phyloP scores from a whole-genome alignment of 2,329 filamentous ascomycete species.

The Neofusicoccum cordaticola region DNA sequence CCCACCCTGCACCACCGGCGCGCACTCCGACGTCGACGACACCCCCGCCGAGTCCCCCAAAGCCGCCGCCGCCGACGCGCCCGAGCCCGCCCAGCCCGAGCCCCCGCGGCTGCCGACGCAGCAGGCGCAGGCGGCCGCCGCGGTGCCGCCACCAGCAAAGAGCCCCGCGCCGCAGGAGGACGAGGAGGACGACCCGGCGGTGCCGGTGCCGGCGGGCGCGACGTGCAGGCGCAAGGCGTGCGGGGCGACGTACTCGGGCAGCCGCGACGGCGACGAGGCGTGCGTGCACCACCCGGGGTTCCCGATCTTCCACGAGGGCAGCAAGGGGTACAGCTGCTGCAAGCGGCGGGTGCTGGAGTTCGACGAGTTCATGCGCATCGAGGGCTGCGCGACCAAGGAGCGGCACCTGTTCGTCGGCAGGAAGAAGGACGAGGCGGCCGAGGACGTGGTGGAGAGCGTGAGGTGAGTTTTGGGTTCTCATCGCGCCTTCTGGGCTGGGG shows the following conservation, averaged over 20 bases:
- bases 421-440: slow-evolving; percentile 58
- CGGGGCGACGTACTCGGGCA: slow-evolving; percentile 43
- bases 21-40: slow-evolving; percentile 84
- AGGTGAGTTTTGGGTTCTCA: slow-evolving; percentile 47
- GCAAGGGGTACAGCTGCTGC: slow-evolving; percentile 96
- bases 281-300: slow-evolving; percentile 87
- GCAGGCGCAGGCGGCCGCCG: neutral
- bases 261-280: slow-evolving; percentile 61
- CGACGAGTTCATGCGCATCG: slow-evolving; percentile 95
- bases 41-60: slow-evolving; percentile 51
- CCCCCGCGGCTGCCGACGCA: slow-evolving; percentile 25
- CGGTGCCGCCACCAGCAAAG: neutral
- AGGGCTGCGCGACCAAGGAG: slow-evolving; percentile 79
- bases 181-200: slow-evolving; percentile 63
- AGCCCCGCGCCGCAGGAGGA: slow-evolving; percentile 52
- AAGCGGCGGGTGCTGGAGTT: slow-evolving; percentile 94
- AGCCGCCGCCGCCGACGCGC: slow-evolving; percentile 31
- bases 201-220: slow-evolving; percentile 71
- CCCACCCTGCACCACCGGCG: slow-evolving; percentile 86
- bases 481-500: too few relatives aligned
- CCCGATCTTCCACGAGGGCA: slow-evolving; percentile 95
- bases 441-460: slow-evolving; percentile 76
- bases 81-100: slow-evolving; percentile 21
- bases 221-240: slow-evolving; percentile 78
- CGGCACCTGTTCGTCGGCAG: slow-evolving; percentile 82